Evolutionary conservation across 2,329 filamentous ascomycete species (phyloP), one percentile per base, ranked within the genome.

Genomic region (Periconia sp.): DNA sequence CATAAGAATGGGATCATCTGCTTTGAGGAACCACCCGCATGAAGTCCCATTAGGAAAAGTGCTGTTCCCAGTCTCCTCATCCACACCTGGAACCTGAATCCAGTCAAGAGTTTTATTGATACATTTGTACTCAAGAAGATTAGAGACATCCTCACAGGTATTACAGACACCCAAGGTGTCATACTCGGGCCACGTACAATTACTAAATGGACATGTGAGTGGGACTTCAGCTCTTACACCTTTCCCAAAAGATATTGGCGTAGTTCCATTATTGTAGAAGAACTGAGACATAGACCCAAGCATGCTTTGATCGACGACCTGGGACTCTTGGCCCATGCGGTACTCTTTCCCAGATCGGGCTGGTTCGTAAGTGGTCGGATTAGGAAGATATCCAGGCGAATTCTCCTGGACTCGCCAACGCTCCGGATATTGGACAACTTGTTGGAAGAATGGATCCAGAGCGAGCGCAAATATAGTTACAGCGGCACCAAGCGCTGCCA

Each of bases 381-480:
- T 25, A 2, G 47, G 50, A 8, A 51, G 37, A 1, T 10, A 19
- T 6, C 47, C 40, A 6, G 10, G 28, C 21, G 33, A 36, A 19
- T 33, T n/a, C n/a, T n/a, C n/a, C n/a, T 41, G 36, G 15, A 45
- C 10, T 12, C 35, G 28, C 43, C 48, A 50, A 13, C 24, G 25
- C 25, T 54, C 40, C 5, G 52, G 50, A 26, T 43, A 53, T 18
- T 45, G 33, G 13, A 60, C 50, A 15, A 60, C 49, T 25, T 55
- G 52, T 36, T 55, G 52, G 37, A 52, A 55, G 26, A 55, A 55
- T 9, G 52, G 52, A 36, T 62, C 57, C 1, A 60, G 42, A 12
- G 46, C 50, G 19, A 60, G 48, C 3, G 54, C 46, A 18, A 60
- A 30, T 4, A 62, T 16, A 0, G 48, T 59, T 3, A 61, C 38